These are phyloP conservation scores for Gracilariopsis chorda DNA, from an alignment of 23 red algal genomes.

Conservation along the genomic window DNA sequence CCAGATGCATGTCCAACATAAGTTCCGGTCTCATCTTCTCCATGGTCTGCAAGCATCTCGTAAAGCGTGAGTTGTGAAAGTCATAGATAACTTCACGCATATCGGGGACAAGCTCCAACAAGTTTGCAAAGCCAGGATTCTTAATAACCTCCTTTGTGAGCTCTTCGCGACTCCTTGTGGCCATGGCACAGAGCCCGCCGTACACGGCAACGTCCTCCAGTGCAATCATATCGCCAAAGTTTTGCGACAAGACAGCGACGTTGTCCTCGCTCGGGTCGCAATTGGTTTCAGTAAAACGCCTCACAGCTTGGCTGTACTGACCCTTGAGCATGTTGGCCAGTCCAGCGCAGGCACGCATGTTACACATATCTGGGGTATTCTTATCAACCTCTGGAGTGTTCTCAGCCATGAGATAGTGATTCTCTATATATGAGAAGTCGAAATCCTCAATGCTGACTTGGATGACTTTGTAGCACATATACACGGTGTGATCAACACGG, in stretches of 20 bases:
- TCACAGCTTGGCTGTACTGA: slow-evolving; percentile 54
- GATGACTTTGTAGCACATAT: slow-evolving; percentile 82
- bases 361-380: background rate
- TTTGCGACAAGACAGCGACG: slow-evolving; percentile 14
- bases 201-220: slow-evolving; percentile 87
- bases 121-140: slow-evolving; percentile 41
- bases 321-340: slow-evolving; percentile 71
- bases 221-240: slow-evolving; percentile 65
- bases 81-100: slow-evolving; percentile 80
- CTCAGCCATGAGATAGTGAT: slow-evolving; percentile 78
- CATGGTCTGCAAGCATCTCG: slow-evolving; percentile 52
- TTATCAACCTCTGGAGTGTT: slow-evolving; percentile 67
- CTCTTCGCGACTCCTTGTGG: slow-evolving; percentile 57
- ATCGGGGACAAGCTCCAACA: slow-evolving; percentile 85
- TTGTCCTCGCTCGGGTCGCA: slow-evolving; percentile 49
- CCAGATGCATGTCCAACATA: slow-evolving; percentile 75
- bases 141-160: slow-evolving; percentile 51
- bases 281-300: slow-evolving; percentile 49
- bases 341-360: slow-evolving; percentile 69
- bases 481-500: slow-evolving; percentile 41
- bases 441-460: slow-evolving; percentile 47
- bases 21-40: slow-evolving; percentile 61
- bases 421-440: slow-evolving; percentile 68
- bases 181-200: slow-evolving; percentile 80
- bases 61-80: slow-evolving; percentile 82